phyloP scores from a whole-genome alignment of 345 rosid genomes.

The Toxicodendron radicans region DNA sequence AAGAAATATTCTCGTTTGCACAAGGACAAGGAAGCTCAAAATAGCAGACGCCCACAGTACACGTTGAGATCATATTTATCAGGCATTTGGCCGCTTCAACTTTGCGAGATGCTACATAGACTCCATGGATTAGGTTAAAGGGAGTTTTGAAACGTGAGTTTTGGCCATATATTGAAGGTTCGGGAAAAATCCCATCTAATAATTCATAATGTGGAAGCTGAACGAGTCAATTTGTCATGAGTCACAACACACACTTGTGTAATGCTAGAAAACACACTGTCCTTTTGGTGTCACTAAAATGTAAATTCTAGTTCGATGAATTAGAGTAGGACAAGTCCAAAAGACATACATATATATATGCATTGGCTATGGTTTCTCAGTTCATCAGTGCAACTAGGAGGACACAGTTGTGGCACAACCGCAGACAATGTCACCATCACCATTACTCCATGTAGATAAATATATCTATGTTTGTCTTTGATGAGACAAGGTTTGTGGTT shows the following conservation, averaged over 20 bases:
- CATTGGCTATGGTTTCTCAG: too few relatives aligned
- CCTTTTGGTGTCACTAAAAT: constrained; percentile 40
- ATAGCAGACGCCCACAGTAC: constrained; percentile 42
- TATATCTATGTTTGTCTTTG: too few relatives aligned
- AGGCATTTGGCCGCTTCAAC: constrained; percentile 46
- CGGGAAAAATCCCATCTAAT: constrained; percentile 19
- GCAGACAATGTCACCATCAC: too few relatives aligned
- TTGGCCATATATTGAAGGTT: constrained; percentile 44
- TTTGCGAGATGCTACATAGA: constrained; percentile 36
- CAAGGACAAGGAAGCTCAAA: constrained; percentile 39
- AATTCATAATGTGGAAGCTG: constrained; percentile 20
- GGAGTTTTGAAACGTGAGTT: constrained; percentile 34
- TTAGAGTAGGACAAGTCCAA: constrained; percentile 32
- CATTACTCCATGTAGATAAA: too few relatives aligned
- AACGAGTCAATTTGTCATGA: constrained; percentile 31
- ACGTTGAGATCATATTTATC: constrained; percentile 42
- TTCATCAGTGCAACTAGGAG: too few relatives aligned
- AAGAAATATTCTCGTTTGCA: constrained; percentile 39
- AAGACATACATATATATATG: constrained; percentile 14
- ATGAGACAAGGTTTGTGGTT: too few relatives aligned
- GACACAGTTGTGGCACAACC: too few relatives aligned
- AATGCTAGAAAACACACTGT: constrained; percentile 35
- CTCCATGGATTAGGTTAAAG: constrained; percentile 46
- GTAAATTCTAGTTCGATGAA: constrained; percentile 37
- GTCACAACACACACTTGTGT: constrained; percentile 36